These are phyloP conservation scores for Nissolia schottii DNA, from an alignment of 306 rosid species.

Conservation along the genomic window DNA sequence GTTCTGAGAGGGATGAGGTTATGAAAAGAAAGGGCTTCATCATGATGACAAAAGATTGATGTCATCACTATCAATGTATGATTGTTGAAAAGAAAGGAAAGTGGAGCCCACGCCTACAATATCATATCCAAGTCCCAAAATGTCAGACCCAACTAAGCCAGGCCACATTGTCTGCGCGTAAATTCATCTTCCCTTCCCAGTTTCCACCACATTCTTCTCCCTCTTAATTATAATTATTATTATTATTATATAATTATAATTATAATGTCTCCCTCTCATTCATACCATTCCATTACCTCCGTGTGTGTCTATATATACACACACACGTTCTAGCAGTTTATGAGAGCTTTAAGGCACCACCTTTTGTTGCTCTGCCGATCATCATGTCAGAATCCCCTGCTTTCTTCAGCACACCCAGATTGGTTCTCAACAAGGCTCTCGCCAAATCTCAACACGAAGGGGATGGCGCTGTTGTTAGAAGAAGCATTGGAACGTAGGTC, in stretches of 20 bases:
- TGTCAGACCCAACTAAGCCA: conserved; percentile 27
- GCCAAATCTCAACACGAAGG: conserved; percentile 50
- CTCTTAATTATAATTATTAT: too few relatives aligned
- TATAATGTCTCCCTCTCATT: too few relatives aligned
- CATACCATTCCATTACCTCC: too few relatives aligned
- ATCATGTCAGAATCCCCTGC: conserved; percentile 30
- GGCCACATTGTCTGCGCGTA: not conserved
- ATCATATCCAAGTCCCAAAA: conserved; percentile 4
- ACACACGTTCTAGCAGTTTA: not conserved
- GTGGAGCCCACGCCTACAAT: conserved; percentile 31
- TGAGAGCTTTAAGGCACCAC: conserved; percentile 7
- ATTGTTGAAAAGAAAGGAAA: conserved; percentile 15
- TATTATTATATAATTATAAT: too few relatives aligned
- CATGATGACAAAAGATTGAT: conserved; percentile 40
- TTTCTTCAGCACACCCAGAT: conserved; percentile 47
- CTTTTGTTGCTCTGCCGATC: not conserved
- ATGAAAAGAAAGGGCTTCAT: not conserved
- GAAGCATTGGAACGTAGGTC: conserved; percentile 48
- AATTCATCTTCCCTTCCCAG: not conserved
- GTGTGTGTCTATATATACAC: too few relatives aligned
- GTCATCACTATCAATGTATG: conserved; percentile 17
- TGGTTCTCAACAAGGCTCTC: conserved; percentile 32
- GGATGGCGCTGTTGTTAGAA: conserved; percentile 42
- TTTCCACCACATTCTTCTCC: conserved; percentile 8
- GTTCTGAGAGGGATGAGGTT: too few relatives aligned